phyloP scores from a whole-genome alignment of 2,329 filamentous ascomycete genomes.

The Xylaria sp. region DNA sequence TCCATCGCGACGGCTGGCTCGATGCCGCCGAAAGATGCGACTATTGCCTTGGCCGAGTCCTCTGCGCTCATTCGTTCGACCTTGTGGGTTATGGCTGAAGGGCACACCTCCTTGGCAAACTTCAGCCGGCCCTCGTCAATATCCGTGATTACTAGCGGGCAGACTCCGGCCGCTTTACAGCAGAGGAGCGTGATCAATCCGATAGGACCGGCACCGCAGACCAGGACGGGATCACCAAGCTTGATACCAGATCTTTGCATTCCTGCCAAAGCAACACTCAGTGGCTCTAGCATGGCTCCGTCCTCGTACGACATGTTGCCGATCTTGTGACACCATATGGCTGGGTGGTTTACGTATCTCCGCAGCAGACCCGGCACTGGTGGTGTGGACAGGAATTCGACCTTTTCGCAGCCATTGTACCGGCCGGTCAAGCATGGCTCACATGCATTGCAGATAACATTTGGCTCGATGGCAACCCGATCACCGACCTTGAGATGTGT shows the following conservation, averaged over 20 bases:
- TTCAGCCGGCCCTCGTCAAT: slow-evolving; percentile 86
- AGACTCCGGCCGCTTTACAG: slow-evolving; percentile 85
- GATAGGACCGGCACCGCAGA: slow-evolving; percentile 95
- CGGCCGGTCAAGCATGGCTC: slow-evolving; percentile 91
- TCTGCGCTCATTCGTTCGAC: slow-evolving; percentile 75
- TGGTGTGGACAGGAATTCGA: slow-evolving; percentile 89
- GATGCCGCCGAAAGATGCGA: slow-evolving; percentile 77
- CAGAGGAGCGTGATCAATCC: slow-evolving; percentile 90
- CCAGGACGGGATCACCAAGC: slow-evolving; percentile 86
- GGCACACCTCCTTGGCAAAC: slow-evolving; percentile 87
- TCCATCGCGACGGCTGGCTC: slow-evolving; percentile 87
- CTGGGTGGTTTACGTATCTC: slow-evolving; percentile 94
- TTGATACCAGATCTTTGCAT: slow-evolving; percentile 84
- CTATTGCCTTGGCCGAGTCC: slow-evolving; percentile 75
- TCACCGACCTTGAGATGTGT: slow-evolving; percentile 83
- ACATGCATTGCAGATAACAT: slow-evolving; percentile 90
- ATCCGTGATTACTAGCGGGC: slow-evolving; percentile 92
- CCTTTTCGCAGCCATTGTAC: slow-evolving; percentile 92
- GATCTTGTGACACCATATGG: slow-evolving; percentile 96
- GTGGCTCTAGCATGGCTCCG: slow-evolving; percentile 88
- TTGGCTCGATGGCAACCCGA: slow-evolving; percentile 92
- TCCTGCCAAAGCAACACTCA: slow-evolving; percentile 88
- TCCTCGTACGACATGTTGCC: slow-evolving; percentile 91
- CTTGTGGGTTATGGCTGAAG: slow-evolving; percentile 82
- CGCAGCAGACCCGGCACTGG: slow-evolving; percentile 87